Base-by-base conservation (phyloP, 139 green algal genomes). In the Volvox reticuliferus region DNA sequence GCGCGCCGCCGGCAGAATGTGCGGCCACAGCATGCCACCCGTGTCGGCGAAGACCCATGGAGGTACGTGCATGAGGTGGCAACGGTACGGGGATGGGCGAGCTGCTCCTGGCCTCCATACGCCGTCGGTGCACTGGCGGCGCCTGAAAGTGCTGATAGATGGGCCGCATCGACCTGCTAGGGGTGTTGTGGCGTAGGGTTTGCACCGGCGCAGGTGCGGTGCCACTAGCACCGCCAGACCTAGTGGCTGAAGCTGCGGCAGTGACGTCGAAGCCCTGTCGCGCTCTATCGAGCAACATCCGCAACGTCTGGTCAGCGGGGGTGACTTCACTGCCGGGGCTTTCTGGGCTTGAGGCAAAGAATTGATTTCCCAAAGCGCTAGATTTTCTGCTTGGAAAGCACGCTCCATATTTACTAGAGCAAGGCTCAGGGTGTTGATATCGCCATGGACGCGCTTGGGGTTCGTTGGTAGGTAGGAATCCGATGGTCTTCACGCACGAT, bases 11-110 rank as follows among this genome's bases (percentile, higher is more conserved):
- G 65, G 24, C 65, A 12, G 65, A 73, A 28, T 24, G 65, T 73
- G 65, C 65, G 65, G 65, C 65, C 6, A 16, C 65, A 24, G 67
- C 67, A 12, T 75, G 67, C 67, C 22, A 12, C 67, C 22, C 2
- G 22, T 75, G 67, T 75, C 67, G 67, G 22, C 14, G 44, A 55
- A 55, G 9, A 55, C 44, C 44, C 44, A 55, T 9, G 67, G 67
- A 26, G 67, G 22, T 75, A 12, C 75, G 75, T 26, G n/a, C 28
- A 32, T 20, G 33, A 18, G 26, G 37, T 36, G 79, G 79, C 37
- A 36, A 85, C 37, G 79, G 79, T 26, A 85, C 79, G 22, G 79
- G 79, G 79, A 85, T 85, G 79, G 79, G 79, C 17, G 79, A 68
- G 13, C 36, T 69, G 79, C 79, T 81, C 18, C 71, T 30, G 26